Evolutionary conservation across 768 basidiomycete genomes (phyloP).

Genomic region (Hydnum rufescens): DNA sequence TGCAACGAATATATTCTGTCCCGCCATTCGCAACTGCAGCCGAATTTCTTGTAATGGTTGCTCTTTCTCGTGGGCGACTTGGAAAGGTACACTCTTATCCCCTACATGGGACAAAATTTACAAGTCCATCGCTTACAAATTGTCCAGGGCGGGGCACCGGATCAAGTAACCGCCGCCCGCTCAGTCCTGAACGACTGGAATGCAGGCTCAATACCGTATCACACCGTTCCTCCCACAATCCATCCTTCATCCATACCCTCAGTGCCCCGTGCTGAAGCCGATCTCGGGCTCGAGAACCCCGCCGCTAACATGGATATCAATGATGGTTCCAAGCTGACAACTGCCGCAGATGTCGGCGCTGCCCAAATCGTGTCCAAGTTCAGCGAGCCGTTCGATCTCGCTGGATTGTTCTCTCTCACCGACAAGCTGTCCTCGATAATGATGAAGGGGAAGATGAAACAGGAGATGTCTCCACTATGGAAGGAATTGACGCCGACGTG

Average conservation of each 20-base stretch:
- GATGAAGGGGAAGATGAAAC: constrained; percentile 23
- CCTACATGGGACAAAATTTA: not conserved
- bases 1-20: constrained; percentile 73
- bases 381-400: constrained; percentile 62
- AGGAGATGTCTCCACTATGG: constrained; percentile 17
- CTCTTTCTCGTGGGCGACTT: constrained; percentile 62
- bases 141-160: constrained; percentile 70
- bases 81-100: constrained; percentile 36
- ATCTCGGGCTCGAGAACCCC: not conserved
- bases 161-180: constrained; percentile 62
- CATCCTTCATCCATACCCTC: constrained; percentile 61
- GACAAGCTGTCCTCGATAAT: constrained; percentile 47
- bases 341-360: constrained; percentile 58
- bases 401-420: constrained; percentile 59
- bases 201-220: constrained; percentile 85
- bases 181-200: constrained; percentile 86
- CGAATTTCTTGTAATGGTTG: constrained; percentile 81
- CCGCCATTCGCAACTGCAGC: constrained; percentile 51
- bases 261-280: not conserved
- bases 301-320: not conserved
- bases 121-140: not conserved
- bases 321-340: constrained; percentile 27
- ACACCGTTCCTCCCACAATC: constrained; percentile 52
- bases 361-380: constrained; percentile 55
- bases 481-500: constrained; percentile 19